These are phyloP conservation scores for Spiraea crenata DNA, from an alignment of 331 rosid genomes.

Conservation along the genomic window DNA sequence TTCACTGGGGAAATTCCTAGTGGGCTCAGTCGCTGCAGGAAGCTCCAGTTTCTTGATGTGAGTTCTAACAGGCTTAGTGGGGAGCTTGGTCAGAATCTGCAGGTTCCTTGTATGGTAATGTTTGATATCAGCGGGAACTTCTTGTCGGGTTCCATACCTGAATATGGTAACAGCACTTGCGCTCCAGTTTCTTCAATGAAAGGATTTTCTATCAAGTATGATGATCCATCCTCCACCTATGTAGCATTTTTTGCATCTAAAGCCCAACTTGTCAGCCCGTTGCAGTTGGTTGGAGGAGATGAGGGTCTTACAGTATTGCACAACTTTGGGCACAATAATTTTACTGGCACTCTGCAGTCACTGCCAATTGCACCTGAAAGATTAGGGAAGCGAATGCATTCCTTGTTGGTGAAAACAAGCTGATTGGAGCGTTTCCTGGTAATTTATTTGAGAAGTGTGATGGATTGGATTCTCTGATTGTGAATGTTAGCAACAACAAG, in stretches of 20 bases:
- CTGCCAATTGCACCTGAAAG: constrained; percentile 57
- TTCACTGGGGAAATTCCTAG: constrained; percentile 59
- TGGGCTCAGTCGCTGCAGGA: constrained; percentile 56
- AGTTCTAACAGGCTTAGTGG: constrained; percentile 69
- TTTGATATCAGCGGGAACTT: constrained; percentile 75
- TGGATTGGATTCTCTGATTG: constrained; percentile 49
- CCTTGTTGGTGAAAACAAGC: constrained; percentile 66
- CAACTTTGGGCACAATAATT: constrained; percentile 69
- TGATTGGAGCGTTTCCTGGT: constrained; percentile 55
- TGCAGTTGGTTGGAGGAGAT: constrained; percentile 25
- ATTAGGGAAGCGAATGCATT: constrained; percentile 41
- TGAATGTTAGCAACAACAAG: constrained; percentile 66
- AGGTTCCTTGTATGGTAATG: constrained; percentile 68
- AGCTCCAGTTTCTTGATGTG: constrained; percentile 61
- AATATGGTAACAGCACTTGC: constrained; percentile 34
- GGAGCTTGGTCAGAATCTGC: constrained; percentile 47
- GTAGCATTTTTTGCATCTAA: constrained; percentile 47
- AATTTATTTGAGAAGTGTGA: constrained; percentile 59
- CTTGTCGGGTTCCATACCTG: constrained; percentile 64
- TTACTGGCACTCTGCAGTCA: constrained; percentile 42
- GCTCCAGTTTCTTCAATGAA: constrained; percentile 28
- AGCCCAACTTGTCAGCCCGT: constrained; percentile 31
- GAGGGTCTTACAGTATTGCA: constrained; percentile 44
- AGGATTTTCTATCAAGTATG: constrained; percentile 29
- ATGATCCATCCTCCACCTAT: constrained; percentile 31